Base-by-base conservation (phyloP, 2,329 filamentous ascomycete genomes). In the Microcyclosporella mali region DNA sequence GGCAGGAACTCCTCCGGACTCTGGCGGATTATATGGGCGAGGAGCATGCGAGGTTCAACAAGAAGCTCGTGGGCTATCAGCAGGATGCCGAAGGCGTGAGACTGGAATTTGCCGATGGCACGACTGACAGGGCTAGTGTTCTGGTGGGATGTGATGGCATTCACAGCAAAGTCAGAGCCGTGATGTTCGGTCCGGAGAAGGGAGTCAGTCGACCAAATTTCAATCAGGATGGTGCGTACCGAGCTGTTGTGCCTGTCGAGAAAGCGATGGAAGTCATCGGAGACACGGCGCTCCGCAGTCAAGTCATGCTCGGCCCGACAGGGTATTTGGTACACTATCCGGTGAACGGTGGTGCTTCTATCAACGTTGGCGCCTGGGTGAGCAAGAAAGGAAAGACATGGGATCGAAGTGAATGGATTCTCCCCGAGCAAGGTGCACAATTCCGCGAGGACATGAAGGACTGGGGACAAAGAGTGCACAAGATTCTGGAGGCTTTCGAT, bases 121-220 rank as follows among this genome's bases (percentile, higher is more conserved):
- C 60, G 0, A 61, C 54, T 0, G 70, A 64, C 1, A 64, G 14
- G 18, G 70, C 72, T 21, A 66, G 66, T 46, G 66, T 69, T 1
- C 73, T 79, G 0, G 67, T 84, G 43, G 79, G 77, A 4, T 81
- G 77, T 56, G 81, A 84, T 59, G 81, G 81, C 0, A 79, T 84
- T 55, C 78, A 78, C 56, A 79, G 75, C 1, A 65, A 67, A 3
- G 69, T 76, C 3, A 67, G 81, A 6, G 58, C 71, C 21, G 56
- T 75, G 8, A 60, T 84, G 15, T 64, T 82, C 4, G 77, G 74
- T 0, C 56, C 67, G 1, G 59, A 66, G 15, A 59, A 70, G 41
- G 66, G 70, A 0, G 64, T 70, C 3, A 62, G 69, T 0, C 59
- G 67, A 25, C 66, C 79, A 0, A 57, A 65, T 1, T 84, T 78